Percentiles rank a stretch among this genome's conserved stretches.
These are phyloP conservation scores for Lasiodiplodia theobromae DNA, from an alignment of 2,329 filamentous ascomycete genomes.

Conservation along the genomic window DNA sequence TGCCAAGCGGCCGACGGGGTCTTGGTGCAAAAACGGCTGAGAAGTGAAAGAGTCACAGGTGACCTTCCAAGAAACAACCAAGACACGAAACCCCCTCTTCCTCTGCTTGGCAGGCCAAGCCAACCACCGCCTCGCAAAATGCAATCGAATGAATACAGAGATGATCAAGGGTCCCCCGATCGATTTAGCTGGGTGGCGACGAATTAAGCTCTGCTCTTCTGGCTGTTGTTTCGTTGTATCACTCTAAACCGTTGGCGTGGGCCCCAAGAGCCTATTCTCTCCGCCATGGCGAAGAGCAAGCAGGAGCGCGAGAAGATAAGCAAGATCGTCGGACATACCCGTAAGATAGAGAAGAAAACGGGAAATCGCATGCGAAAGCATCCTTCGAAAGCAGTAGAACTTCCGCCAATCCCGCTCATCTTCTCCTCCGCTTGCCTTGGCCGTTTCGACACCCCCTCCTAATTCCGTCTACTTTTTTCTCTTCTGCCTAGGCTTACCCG, in stretches of 20 bases:
- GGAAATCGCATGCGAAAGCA: neutral
- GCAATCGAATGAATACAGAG: neutral
- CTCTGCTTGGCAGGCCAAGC: constrained; percentile 12
- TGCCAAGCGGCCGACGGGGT: constrained; percentile 15
- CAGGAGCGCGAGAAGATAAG: neutral
- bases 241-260: neutral
- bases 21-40: neutral
- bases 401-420: neutral
- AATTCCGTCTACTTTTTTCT: neutral
- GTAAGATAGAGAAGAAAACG: neutral
- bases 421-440: neutral
- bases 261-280: too few relatives aligned
- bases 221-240: neutral
- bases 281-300: neutral
- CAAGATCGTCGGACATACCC: neutral
- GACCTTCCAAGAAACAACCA: constrained; percentile 18
- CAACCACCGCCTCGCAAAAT: neutral
- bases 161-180: neutral
- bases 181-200: neutral
- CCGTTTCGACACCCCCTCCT: neutral
- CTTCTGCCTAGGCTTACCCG: neutral
- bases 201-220: neutral
- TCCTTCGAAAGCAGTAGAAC: neutral
- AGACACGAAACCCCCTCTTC: neutral
- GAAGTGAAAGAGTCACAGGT: constrained; percentile 2